Evolutionary conservation across 192 early-diverging fungal species (phyloP).

Genomic region (Funneliformis geosporum): DNA sequence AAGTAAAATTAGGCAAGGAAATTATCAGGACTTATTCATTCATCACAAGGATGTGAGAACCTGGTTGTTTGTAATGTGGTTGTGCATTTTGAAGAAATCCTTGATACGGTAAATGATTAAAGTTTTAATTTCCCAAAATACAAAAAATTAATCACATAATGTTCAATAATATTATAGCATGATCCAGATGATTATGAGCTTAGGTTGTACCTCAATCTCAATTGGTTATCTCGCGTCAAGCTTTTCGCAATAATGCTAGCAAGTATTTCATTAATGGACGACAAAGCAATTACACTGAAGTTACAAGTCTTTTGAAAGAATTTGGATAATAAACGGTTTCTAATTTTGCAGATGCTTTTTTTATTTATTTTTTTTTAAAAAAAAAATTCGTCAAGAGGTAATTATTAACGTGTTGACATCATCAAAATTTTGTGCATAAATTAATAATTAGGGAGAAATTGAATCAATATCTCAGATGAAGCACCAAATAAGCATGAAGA

Average conservation of each 20-base stretch:
- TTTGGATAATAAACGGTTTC: conserved; percentile 91
- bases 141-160: neutral
- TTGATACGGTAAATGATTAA: conserved; percentile 68
- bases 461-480: conserved; percentile 52
- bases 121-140: neutral
- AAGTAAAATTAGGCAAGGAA: conserved; percentile 94
- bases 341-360: conserved; percentile 77
- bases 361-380: neutral
- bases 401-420: too few relatives aligned
- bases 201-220: conserved; percentile 66
- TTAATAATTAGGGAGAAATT: too few relatives aligned
- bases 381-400: too few relatives aligned
- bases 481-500: neutral
- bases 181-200: conserved; percentile 62
- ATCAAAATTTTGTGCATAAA: too few relatives aligned
- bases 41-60: conserved; percentile 73
- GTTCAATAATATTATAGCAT: conserved; percentile 42
- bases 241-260: conserved; percentile 63
- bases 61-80: conserved; percentile 73
- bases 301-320: conserved; percentile 77
- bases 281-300: conserved; percentile 74
- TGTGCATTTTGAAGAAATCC: conserved; percentile 85
- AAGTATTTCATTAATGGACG: conserved; percentile 33
- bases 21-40: conserved; percentile 93
- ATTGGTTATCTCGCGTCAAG: conserved; percentile 79